Percentiles rank a stretch among this genome's conserved stretches.
phyloP scores from a whole-genome alignment of 106 monocot species.

The Vanilla planifolia region DNA sequence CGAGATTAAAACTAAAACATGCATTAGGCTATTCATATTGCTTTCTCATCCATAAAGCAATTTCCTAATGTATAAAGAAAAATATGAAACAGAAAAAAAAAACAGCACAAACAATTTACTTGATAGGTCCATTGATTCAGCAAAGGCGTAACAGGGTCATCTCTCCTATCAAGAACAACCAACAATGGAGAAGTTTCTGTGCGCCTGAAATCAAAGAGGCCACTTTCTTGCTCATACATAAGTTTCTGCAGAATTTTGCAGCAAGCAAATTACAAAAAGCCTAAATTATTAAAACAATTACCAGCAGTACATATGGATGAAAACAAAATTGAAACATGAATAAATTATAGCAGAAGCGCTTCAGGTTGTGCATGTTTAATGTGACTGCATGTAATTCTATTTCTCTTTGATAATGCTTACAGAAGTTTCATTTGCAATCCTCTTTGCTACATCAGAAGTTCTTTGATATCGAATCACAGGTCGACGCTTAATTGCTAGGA shows the following conservation, averaged over 20 bases:
- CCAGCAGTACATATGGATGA: too few species aligned
- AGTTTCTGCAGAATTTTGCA: conserved; percentile 64
- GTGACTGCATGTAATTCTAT: too few species aligned
- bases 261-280: conserved; percentile 5
- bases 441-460: conserved; percentile 94
- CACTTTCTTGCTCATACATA: conserved; percentile 99
- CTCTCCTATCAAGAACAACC: conserved; percentile 88
- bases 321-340: not conserved
- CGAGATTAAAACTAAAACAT: not conserved
- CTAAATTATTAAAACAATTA: too few species aligned
- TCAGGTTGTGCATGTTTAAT: too few species aligned
- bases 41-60: not conserved
- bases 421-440: conserved; percentile 87
- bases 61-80: not conserved
- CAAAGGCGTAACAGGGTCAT: conserved; percentile 98
- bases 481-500: conserved; percentile 88
- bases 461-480: conserved; percentile 96
- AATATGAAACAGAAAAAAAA: not conserved
- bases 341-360: not conserved
- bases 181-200: conserved; percentile 90
- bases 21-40: not conserved
- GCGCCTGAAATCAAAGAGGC: conserved; percentile 98
- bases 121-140: conserved; percentile 99
- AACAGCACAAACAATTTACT: conserved; percentile 24
- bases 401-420: conserved; percentile 42